phyloP scores from a whole-genome alignment of 805 yeast species.

The Brettanomyces naardenensis region DNA sequence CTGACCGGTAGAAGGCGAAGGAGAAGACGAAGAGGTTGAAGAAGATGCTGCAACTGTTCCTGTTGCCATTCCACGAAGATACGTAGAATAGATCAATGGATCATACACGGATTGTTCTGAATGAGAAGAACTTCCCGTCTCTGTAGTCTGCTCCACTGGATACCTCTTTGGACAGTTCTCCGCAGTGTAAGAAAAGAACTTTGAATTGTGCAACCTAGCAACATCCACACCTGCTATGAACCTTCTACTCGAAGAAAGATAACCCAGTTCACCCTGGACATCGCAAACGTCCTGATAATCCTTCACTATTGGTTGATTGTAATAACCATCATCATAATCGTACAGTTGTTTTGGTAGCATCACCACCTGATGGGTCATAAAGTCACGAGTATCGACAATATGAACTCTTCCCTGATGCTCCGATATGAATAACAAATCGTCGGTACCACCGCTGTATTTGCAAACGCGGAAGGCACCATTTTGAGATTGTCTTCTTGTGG shows the following conservation, averaged over 20 bases:
- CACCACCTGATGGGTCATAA: conserved; percentile 68
- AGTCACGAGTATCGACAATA: conserved; percentile 69
- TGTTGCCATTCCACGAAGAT: neutral
- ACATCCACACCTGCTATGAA: neutral
- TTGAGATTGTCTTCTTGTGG: conserved; percentile 50
- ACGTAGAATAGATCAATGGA: neutral
- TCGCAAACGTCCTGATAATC: conserved; percentile 23
- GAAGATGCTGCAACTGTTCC: neutral
- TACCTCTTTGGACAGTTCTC: conserved; percentile 4
- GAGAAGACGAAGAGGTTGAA: neutral
- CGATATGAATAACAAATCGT: conserved; percentile 66
- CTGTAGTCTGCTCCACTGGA: neutral
- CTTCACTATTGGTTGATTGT: conserved; percentile 22
- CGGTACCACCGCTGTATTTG: conserved; percentile 57
- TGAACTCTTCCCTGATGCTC: conserved; percentile 89
- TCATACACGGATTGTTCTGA: neutral
- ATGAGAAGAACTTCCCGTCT: neutral
- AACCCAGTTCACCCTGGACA: conserved; percentile 1
- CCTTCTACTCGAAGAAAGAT: neutral
- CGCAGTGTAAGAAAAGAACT: conserved; percentile 2
- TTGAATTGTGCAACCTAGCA: neutral
- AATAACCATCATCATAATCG: conserved; percentile 10
- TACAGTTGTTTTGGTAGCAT: conserved; percentile 41
- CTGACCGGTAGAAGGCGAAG: neutral
- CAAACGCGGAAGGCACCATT: conserved; percentile 31